phyloP scores from a whole-genome alignment of 257 asterid genomes.

The Linderniella brevidens region DNA sequence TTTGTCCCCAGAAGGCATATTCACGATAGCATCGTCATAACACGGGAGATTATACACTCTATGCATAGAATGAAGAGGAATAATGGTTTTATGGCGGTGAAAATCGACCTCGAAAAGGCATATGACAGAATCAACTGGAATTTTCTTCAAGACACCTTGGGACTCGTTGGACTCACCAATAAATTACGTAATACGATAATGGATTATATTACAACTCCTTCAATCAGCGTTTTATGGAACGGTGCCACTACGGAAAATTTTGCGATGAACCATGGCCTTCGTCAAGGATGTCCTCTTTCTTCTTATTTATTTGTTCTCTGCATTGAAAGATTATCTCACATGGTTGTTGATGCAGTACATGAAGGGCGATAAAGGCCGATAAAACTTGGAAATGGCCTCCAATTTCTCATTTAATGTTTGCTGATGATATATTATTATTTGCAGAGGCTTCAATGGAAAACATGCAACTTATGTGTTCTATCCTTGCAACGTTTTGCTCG shows the following conservation, averaged over 20 bases:
- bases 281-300: background rate
- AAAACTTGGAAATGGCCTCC: background rate
- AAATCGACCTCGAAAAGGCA: background rate
- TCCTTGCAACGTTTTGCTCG: background rate
- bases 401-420: background rate
- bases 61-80: background rate
- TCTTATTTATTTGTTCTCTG: background rate
- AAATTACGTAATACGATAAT: background rate
- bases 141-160: background rate
- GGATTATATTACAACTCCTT: background rate
- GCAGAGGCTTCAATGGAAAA: background rate
- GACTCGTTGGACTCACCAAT: background rate
- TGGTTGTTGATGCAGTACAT: background rate
- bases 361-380: background rate
- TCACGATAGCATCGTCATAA: background rate
- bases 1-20: background rate
- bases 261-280: background rate
- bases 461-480: background rate
- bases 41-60: background rate
- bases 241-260: background rate
- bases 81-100: background rate
- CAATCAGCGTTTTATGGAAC: background rate
- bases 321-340: background rate
- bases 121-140: background rate
- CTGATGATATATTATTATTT: background rate